phyloP scores from a whole-genome alignment of 805 yeast species.

The Starmerella potacharoeniae region DNA sequence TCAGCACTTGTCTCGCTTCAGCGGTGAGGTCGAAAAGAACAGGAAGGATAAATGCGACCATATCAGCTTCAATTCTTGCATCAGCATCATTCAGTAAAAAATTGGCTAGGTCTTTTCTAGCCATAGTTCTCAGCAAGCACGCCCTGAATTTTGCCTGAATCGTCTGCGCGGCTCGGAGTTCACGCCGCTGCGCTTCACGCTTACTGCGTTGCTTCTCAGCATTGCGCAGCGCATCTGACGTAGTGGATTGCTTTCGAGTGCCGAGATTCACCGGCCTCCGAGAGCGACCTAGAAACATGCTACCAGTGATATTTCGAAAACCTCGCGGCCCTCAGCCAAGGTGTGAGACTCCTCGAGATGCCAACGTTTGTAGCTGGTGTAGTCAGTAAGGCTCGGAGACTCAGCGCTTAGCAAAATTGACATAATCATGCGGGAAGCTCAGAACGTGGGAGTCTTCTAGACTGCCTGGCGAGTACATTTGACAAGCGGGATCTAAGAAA shows the following conservation, averaged over 20 bases:
- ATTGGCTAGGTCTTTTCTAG: conserved; percentile 21
- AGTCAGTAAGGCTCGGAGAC: no score
- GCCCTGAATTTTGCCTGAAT: conserved; percentile 43
- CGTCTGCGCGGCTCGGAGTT: conserved; percentile 37
- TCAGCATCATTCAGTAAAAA: conserved; percentile 2
- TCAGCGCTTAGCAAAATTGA: no score
- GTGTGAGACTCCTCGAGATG: background rate
- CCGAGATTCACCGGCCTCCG: conserved; percentile 54
- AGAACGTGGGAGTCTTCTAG: no score
- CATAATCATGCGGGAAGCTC: no score
- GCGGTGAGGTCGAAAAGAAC: background rate
- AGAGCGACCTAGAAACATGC: conserved; percentile 57
- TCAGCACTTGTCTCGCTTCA: background rate
- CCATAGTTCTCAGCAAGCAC: conserved; percentile 3
- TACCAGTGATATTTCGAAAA: background rate
- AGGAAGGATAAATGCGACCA: conserved; percentile 5
- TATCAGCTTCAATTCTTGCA: background rate
- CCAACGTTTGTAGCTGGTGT: no score
- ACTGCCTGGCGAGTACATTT: no score
- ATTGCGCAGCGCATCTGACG: conserved; percentile 43
- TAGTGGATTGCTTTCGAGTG: conserved; percentile 33
- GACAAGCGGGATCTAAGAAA: no score
- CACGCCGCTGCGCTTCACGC: conserved; percentile 46
- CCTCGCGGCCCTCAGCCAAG: background rate
- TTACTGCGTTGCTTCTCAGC: conserved; percentile 55